These are phyloP conservation scores for Ophiostoma piceae DNA, from an alignment of 2,329 filamentous ascomycete species.

Conservation along the genomic window DNA sequence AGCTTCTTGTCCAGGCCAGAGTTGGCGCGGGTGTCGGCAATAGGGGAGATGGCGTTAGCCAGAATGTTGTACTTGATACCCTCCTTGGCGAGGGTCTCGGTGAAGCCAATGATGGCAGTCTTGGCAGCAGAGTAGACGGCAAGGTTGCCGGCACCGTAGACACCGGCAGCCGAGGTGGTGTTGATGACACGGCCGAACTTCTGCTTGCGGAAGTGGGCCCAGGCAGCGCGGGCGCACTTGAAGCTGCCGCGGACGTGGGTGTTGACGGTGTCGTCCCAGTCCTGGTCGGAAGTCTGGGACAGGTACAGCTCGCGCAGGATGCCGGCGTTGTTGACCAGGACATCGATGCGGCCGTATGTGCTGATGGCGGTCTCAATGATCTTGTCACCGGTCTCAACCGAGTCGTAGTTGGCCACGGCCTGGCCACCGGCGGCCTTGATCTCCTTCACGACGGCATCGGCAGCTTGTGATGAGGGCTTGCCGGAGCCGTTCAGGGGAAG, in stretches of 20 bases:
- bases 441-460: slow-evolving; percentile 76
- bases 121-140: slow-evolving; percentile 97
- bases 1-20: slow-evolving; percentile 85
- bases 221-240: slow-evolving; percentile 90
- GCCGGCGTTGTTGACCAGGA: slow-evolving; percentile 96
- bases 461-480: slow-evolving; percentile 50
- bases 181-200: slow-evolving; percentile 97
- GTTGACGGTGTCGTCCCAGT: slow-evolving; percentile 92
- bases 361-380: slow-evolving; percentile 88
- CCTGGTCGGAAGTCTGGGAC: slow-evolving; percentile 96
- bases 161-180: slow-evolving; percentile 89
- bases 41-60: slow-evolving; percentile 89
- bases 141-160: slow-evolving; percentile 95
- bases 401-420: slow-evolving; percentile 96
- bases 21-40: slow-evolving; percentile 93
- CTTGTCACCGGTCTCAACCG: slow-evolving; percentile 84
- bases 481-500: not conserved
- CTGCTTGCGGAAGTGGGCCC: slow-evolving; percentile 97
- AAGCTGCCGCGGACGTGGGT: slow-evolving; percentile 92
- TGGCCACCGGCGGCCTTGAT: slow-evolving; percentile 87
- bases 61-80: slow-evolving; percentile 97
- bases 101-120: slow-evolving; percentile 91
- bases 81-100: slow-evolving; percentile 96
- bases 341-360: slow-evolving; percentile 78
- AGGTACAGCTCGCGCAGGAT: slow-evolving; percentile 94